phyloP scores from a whole-genome alignment of 2,329 filamentous ascomycete species.

The Colletotrichum theobromicola region DNA sequence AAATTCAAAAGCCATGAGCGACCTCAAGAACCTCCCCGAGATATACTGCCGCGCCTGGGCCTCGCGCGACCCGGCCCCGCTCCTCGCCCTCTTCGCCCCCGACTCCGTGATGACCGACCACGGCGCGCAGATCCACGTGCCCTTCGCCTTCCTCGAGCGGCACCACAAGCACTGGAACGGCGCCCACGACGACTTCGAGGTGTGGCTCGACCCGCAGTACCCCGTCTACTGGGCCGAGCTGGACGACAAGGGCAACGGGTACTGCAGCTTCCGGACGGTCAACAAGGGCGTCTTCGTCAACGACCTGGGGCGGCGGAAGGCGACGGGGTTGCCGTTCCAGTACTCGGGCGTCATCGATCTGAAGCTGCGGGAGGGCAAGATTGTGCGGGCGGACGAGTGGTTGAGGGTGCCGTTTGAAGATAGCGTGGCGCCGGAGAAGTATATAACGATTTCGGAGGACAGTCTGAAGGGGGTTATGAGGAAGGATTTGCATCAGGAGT shows the following conservation, averaged over 20 bases:
- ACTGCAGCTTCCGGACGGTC: constrained; percentile 13
- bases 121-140: constrained; percentile 8
- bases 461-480: constrained; percentile 4
- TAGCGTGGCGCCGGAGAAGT: constrained; percentile 10
- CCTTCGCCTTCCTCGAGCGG: constrained; percentile 1
- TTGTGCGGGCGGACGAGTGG: constrained; percentile 6
- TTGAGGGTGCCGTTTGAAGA: constrained; percentile 3
- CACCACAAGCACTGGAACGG: constrained; percentile 19
- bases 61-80: not conserved
- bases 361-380: constrained; percentile 4
- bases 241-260: not conserved
- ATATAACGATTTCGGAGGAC: constrained; percentile 7
- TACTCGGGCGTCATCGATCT: constrained; percentile 4
- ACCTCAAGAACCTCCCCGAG: not conserved
- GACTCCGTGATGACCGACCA: constrained; percentile 15
- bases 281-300: constrained; percentile 13
- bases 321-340: constrained; percentile 1
- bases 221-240: constrained; percentile 11
- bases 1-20: not conserved
- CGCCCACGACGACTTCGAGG: constrained; percentile 1
- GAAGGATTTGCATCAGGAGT: not conserved
- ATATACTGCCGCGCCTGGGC: constrained; percentile 7
- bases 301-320: constrained; percentile 3
- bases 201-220: constrained; percentile 3
- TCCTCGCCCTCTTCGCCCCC: not conserved